These are phyloP conservation scores for Aspergillus pseudoglaucus DNA, from an alignment of 2,329 filamentous ascomycete species.

Conservation along the genomic window DNA sequence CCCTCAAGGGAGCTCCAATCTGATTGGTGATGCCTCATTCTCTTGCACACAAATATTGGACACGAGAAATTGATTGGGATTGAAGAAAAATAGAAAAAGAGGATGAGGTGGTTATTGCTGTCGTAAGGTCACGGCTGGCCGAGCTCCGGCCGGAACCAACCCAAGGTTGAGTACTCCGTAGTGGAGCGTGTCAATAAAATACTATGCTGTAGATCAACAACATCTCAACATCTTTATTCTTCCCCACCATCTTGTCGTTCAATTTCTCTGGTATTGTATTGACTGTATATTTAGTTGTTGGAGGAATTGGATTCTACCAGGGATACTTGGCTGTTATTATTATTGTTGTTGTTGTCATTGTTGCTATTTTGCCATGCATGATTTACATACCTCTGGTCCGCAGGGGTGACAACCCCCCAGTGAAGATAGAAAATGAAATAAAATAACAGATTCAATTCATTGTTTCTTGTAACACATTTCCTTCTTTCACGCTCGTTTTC, in stretches of 20 bases:
- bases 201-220: no score
- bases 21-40: slow-evolving; percentile 23
- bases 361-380: background rate
- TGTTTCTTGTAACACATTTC: background rate
- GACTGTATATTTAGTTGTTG: no score
- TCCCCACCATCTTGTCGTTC: no score
- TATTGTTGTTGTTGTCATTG: background rate
- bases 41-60: background rate
- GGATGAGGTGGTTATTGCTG: background rate
- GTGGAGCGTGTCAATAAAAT: no score
- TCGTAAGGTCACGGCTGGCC: no score
- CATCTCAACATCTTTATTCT: no score
- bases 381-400: slow-evolving; percentile 3
- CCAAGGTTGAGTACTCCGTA: no score
- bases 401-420: slow-evolving; percentile 2
- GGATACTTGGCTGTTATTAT: background rate
- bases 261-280: no score
- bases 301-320: no score
- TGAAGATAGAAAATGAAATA: background rate
- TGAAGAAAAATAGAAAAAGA: background rate
- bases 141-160: no score
- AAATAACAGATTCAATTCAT: background rate
- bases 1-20: slow-evolving; percentile 33
- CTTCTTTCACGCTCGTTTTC: slow-evolving; percentile 1
- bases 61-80: background rate